Evolutionary conservation across 139 green algal species (phyloP).

Genomic region (Chlorella sorokiniana): DNA sequence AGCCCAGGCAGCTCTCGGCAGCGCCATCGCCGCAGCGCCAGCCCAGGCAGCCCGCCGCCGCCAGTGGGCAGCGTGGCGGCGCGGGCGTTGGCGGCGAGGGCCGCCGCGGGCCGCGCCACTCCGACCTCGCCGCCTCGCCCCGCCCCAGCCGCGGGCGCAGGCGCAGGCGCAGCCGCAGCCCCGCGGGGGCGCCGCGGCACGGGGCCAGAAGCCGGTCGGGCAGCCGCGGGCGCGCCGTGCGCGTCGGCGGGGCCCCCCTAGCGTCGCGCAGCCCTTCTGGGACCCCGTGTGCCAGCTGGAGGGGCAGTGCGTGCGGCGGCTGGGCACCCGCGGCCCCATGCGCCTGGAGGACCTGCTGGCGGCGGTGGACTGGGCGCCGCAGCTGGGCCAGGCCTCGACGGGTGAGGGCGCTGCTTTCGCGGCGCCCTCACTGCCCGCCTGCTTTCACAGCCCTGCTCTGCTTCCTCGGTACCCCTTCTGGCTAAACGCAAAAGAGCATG

Average conservation of each 20-base stretch:
- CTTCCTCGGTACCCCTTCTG: too few species aligned
- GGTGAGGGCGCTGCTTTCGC: neutral
- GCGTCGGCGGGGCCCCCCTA: neutral
- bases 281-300: slow-evolving; percentile 7
- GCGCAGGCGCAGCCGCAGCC: neutral
- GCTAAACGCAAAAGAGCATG: too few species aligned
- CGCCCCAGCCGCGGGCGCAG: neutral
- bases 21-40: too few species aligned
- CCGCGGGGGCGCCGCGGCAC: neutral
- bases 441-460: too few species aligned
- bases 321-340: neutral
- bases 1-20: neutral
- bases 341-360: neutral
- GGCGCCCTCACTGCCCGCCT: too few species aligned
- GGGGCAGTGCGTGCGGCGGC: neutral
- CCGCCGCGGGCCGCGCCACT: too few species aligned
- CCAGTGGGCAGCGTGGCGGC: too few species aligned
- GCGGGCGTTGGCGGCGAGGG: too few species aligned
- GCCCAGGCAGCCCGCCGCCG: too few species aligned
- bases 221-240: neutral
- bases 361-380: neutral
- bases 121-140: too few species aligned
- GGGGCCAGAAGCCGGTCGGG: too few species aligned
- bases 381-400: neutral
- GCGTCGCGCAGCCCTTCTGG: neutral